A percentile compares a stretch with the other conserved stretches of the same genome.
phyloP scores from a whole-genome alignment of 2,329 filamentous ascomycete species.

The Clonostachys sp. region DNA sequence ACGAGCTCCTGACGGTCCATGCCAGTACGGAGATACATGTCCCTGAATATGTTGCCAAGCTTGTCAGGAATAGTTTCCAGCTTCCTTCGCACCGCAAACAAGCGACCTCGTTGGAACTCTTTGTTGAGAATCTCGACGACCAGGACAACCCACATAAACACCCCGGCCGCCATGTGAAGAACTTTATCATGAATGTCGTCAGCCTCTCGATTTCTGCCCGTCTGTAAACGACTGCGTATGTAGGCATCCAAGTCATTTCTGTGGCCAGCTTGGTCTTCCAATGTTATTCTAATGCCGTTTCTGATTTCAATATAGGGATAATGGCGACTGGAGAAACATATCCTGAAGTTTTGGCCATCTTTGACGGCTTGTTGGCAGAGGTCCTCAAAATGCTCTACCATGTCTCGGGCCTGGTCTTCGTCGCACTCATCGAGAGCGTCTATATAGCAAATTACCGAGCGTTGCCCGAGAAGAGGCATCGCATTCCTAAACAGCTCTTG shows the following conservation, averaged over 20 bases:
- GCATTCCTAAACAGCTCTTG: conserved; percentile 1
- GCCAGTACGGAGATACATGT: neutral
- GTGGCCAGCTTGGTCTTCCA: conserved; percentile 17
- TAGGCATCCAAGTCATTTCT: conserved; percentile 14
- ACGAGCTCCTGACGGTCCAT: neutral
- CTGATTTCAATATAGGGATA: conserved; percentile 31
- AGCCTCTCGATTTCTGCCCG: neutral
- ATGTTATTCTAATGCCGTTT: conserved; percentile 12
- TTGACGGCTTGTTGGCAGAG: conserved; percentile 20
- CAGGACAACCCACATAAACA: conserved; percentile 35
- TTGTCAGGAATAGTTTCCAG: neutral
- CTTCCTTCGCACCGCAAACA: neutral
- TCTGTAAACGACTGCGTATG: neutral
- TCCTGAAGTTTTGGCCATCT: conserved; percentile 12
- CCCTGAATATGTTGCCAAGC: neutral
- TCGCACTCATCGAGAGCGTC: conserved; percentile 46
- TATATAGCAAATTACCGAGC: conserved; percentile 4
- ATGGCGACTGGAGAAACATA: conserved; percentile 39
- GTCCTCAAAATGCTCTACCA: conserved; percentile 35
- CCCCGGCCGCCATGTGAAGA: conserved; percentile 10
- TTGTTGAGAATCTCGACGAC: conserved; percentile 28
- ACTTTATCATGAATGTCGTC: neutral
- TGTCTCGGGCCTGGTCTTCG: conserved; percentile 30
- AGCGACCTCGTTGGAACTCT: neutral
- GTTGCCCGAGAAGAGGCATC: conserved; percentile 1